Percentiles rank a stretch among this genome's conserved stretches.
Conservation (phyloP, 257 asterid genomes). For the Nicotiana attenuata region DNA sequence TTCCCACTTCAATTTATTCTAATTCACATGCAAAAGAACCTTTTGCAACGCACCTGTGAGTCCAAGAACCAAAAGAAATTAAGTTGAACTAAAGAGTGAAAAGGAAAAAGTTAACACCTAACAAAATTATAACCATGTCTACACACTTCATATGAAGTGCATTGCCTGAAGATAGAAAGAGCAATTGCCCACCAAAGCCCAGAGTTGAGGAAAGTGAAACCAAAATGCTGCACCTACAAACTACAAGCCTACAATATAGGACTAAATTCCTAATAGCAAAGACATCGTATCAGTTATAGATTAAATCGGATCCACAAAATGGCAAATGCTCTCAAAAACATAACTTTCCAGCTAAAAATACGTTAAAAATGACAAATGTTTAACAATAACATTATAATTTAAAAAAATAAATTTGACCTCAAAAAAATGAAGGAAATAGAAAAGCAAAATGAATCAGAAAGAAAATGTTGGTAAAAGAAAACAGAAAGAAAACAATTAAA, state of each 20-base stretch:
- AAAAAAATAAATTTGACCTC: background rate
- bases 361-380: background rate
- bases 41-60: background rate
- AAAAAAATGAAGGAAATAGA: no score
- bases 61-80: background rate
- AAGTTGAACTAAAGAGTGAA: background rate
- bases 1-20: conserved; percentile 15
- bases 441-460: background rate
- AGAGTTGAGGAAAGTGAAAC: background rate
- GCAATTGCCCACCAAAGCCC: background rate
- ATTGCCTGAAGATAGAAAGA: background rate
- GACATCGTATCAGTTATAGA: background rate
- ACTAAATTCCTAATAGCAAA: background rate
- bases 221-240: background rate
- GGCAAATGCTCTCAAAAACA: background rate
- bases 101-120: background rate
- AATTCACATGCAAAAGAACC: background rate
- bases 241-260: background rate
- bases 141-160: background rate
- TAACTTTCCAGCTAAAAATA: background rate
- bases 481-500: no score
- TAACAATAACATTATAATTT: background rate
- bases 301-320: background rate
- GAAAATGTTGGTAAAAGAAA: no score
- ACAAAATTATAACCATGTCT: background rate